These are phyloP conservation scores for Ceratocystis huliohia DNA, from an alignment of 2,329 filamentous ascomycete species.

Conservation along the genomic window DNA sequence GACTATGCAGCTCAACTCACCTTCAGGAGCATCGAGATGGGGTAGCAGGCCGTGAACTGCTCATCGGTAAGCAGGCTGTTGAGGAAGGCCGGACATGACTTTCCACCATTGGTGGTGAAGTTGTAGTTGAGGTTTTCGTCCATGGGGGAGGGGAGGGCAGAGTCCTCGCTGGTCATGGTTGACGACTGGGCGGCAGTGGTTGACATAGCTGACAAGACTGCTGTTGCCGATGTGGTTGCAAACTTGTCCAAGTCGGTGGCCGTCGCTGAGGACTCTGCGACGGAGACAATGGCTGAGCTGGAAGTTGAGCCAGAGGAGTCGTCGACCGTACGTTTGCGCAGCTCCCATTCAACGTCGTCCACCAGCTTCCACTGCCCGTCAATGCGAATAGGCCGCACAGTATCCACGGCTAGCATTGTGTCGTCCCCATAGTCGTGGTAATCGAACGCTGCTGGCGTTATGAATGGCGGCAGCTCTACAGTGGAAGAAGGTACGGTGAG, in stretches of 20 bases:
- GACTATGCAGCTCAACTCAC: slow-evolving; percentile 32
- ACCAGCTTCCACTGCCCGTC: slow-evolving; percentile 23
- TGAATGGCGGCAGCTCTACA: neutral
- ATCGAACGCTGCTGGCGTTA: slow-evolving; percentile 5
- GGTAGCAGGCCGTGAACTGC: slow-evolving; percentile 62
- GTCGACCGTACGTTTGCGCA: slow-evolving; percentile 26
- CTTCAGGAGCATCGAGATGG: slow-evolving; percentile 71
- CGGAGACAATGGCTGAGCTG: neutral
- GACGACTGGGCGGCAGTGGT: slow-evolving; percentile 23
- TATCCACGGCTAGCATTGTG: slow-evolving; percentile 21
- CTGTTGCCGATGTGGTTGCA: slow-evolving; percentile 3
- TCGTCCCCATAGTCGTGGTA: slow-evolving; percentile 11
- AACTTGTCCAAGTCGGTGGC: neutral
- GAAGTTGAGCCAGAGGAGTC: slow-evolving; percentile 19
- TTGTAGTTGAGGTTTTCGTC: slow-evolving; percentile 52
- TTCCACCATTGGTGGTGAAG: slow-evolving; percentile 41
- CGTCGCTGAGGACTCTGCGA: neutral
- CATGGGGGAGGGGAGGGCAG: slow-evolving; percentile 50
- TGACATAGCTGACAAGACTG: slow-evolving; percentile 14
- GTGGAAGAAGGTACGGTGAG: neutral
- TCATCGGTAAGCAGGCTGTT: slow-evolving; percentile 50
- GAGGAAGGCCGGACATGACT: slow-evolving; percentile 55
- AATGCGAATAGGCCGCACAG: slow-evolving; percentile 21
- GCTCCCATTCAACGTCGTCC: slow-evolving; percentile 18
- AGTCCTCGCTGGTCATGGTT: slow-evolving; percentile 25